Evolutionary conservation across 108 stramenopile genomes (phyloP), one percentile per base, ranked within the genome.

Genomic region (Cyclotella atomus): DNA sequence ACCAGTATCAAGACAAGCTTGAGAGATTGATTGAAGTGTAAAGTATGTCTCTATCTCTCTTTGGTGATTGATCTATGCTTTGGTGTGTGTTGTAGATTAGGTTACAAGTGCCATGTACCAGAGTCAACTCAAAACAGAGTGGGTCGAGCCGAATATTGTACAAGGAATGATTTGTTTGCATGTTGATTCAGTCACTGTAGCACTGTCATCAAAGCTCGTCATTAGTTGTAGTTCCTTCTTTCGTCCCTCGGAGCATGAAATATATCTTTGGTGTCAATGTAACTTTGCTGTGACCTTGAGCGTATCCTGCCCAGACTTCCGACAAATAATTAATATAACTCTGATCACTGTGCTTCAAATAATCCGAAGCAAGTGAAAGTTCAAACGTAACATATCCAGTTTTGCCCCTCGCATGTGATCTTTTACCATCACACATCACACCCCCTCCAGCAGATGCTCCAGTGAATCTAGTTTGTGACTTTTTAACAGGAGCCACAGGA

Each of bases 1-100:
- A 84, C 30, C 32, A 73, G 10, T 87, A 88, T 75, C 72, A 91
- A 61, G 66, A 79, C 17, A 80, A 79, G 70, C 84, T 92, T 17
- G 82, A 71, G 41, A 82, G 70, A 59, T 67, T 88, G 33, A 67
- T 81, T n/a, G 65, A 68, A 14, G 16, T 20, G 16, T 27, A 49
- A 49, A n/a, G 4, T 9, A 49, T 49, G n/a, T 12, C n/a, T n/a
- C n/a, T n/a, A n/a, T n/a, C n/a, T n/a, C n/a, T n/a, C n/a, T n/a
- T n/a, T n/a, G n/a, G n/a, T n/a, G n/a, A n/a, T n/a, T n/a, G n/a
- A n/a, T n/a, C n/a, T n/a, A n/a, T n/a, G 12, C 38, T 7, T 7
- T 7, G 9, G 38, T 12, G 38, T 9, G 52, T 23, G 52, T 24
- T 9, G 28, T 57, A 1, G 14, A 14, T 9, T 15, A 30, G 20